These are phyloP conservation scores for Zea luxurians DNA, from an alignment of 176 grass and related monocot genomes.

Conservation along the genomic window DNA sequence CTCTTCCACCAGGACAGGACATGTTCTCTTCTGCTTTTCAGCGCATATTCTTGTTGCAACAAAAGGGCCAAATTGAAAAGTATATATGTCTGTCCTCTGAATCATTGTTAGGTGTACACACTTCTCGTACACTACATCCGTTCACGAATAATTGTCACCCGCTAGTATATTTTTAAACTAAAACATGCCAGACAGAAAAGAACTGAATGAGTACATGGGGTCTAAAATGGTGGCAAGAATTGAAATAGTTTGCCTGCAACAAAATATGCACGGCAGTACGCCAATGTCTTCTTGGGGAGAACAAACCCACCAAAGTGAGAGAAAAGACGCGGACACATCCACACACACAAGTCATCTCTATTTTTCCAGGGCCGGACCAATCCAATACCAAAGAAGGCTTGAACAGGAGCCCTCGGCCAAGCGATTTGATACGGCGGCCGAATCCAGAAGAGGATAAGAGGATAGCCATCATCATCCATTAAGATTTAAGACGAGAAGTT, in stretches of 20 bases:
- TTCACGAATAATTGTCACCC: too few species aligned
- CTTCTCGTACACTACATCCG: background rate
- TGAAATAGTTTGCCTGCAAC: background rate
- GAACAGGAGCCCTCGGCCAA: background rate
- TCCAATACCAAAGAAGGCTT: conserved; percentile 7
- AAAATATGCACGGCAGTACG: too few species aligned
- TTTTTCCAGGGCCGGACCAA: background rate
- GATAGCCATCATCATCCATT: background rate
- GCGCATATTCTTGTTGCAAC: background rate
- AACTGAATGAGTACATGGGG: background rate
- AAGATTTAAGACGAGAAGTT: background rate
- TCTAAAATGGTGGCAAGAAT: background rate
- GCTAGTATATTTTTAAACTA: too few species aligned
- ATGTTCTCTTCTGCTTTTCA: background rate
- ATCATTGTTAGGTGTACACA: background rate
- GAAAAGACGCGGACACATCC: conserved; percentile 3
- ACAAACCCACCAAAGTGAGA: background rate
- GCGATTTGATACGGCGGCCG: background rate
- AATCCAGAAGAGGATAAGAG: background rate
- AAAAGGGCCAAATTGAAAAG: background rate
- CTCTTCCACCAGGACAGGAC: background rate
- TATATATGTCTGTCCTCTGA: too few species aligned
- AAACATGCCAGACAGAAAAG: too few species aligned
- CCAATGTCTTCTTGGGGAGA: background rate
- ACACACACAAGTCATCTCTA: background rate